Conservation (phyloP, 768 basidiomycete species). For the Peribolospora kevripleyi region DNA sequence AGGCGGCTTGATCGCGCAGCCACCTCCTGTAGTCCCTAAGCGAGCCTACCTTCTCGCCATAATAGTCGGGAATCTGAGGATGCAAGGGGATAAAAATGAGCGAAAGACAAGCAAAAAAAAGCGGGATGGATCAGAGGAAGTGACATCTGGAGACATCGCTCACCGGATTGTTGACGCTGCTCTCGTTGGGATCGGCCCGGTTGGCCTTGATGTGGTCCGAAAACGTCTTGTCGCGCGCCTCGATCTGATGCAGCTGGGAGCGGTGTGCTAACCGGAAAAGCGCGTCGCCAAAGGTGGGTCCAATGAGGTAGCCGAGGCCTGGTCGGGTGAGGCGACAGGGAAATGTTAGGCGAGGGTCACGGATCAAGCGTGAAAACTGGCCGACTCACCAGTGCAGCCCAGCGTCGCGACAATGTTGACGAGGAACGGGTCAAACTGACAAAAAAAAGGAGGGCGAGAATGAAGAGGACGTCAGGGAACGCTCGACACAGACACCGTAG, state of each 20-base stretch:
- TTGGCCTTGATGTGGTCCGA: not conserved
- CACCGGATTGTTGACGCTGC: too few species aligned
- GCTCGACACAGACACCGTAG: too few species aligned
- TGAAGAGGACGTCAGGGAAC: not conserved
- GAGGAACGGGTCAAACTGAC: not conserved
- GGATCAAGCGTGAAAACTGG: too few species aligned
- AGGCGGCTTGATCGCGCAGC: constrained; percentile 18
- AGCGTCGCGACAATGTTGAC: too few species aligned
- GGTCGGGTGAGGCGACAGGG: too few species aligned
- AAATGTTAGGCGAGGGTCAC: too few species aligned
- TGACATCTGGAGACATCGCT: too few species aligned
- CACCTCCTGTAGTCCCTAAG: constrained; percentile 17
- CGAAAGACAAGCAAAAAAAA: too few species aligned
- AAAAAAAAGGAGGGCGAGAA: not conserved
- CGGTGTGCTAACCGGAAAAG: not conserved
- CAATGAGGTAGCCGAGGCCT: not conserved
- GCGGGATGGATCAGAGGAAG: too few species aligned
- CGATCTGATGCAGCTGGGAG: not conserved
- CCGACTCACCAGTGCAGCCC: too few species aligned
- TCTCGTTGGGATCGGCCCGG: not conserved
- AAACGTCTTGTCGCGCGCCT: not conserved
- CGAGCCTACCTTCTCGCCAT: constrained; percentile 16
- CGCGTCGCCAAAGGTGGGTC: not conserved
- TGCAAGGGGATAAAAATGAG: too few species aligned
- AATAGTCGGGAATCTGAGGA: not conserved